These are phyloP conservation scores for Monotropa hypopitys DNA, from an alignment of 179 eudicot genomes.

Conservation along the genomic window DNA sequence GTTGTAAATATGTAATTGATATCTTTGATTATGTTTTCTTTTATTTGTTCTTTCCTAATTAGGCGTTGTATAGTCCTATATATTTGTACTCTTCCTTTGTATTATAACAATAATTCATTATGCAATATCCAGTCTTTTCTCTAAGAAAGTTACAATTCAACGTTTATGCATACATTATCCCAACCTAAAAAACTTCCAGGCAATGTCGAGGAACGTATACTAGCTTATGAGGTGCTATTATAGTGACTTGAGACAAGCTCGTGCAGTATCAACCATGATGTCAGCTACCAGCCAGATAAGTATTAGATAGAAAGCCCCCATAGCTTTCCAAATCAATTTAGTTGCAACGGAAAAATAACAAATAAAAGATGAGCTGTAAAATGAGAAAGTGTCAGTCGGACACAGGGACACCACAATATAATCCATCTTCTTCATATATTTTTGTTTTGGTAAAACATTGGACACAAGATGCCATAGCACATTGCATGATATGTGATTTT, in stretches of 20 bases:
- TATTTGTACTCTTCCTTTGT: too few relatives aligned
- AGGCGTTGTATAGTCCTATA: too few relatives aligned
- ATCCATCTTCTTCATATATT: background rate
- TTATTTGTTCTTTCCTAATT: too few relatives aligned
- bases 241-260: background rate
- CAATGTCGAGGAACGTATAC: background rate
- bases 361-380: background rate
- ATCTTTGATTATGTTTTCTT: too few relatives aligned
- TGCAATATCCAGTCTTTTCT: too few relatives aligned
- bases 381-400: background rate
- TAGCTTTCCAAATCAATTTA: background rate
- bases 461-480: too few relatives aligned
- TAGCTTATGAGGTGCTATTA: background rate
- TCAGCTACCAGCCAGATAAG: background rate
- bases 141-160: too few relatives aligned
- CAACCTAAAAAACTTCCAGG: background rate
- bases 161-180: background rate
- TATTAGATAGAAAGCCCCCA: background rate
- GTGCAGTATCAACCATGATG: background rate
- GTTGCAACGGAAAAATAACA: background rate
- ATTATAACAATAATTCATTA: too few relatives aligned
- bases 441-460: background rate
- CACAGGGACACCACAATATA: background rate
- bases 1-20: too few relatives aligned
- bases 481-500: too few relatives aligned